phyloP scores from a whole-genome alignment of 2,329 filamentous ascomycete species.

The Cordyceps farinosa region DNA sequence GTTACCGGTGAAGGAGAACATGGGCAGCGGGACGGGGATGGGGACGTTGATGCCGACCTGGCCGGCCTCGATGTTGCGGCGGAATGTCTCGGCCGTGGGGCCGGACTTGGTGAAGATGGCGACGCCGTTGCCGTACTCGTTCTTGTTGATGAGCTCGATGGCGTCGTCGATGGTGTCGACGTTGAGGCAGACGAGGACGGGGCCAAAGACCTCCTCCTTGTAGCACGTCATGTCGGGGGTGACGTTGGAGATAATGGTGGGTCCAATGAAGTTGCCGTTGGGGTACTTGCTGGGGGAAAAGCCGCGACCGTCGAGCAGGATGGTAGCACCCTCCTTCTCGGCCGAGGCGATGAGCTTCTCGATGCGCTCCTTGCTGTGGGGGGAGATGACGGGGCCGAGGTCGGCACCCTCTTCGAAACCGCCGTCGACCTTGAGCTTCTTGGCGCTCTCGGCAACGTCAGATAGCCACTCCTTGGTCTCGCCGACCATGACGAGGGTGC shows the following conservation, averaged over 20 bases:
- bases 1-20: conserved; percentile 71
- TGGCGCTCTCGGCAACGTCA: conserved; percentile 74
- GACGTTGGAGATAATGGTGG: conserved; percentile 79
- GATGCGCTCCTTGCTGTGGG: conserved; percentile 74
- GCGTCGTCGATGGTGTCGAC: conserved; percentile 75
- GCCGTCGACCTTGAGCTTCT: conserved; percentile 69
- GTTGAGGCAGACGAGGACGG: conserved; percentile 77
- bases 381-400: conserved; percentile 77
- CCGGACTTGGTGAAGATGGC: conserved; percentile 81
- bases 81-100: conserved; percentile 72
- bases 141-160: conserved; percentile 76
- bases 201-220: conserved; percentile 80
- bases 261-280: conserved; percentile 80
- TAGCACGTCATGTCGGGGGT: conserved; percentile 81
- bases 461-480: conserved; percentile 80
- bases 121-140: conserved; percentile 83
- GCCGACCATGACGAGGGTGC: conserved; percentile 77
- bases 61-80: conserved; percentile 76
- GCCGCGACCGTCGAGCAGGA: conserved; percentile 76
- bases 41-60: conserved; percentile 85
- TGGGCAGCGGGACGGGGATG: conserved; percentile 67
- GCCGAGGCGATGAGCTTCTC: conserved; percentile 72
- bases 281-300: conserved; percentile 74
- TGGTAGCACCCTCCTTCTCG: conserved; percentile 75
- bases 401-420: conserved; percentile 79